These are phyloP conservation scores for Tympanopsis confertula DNA, from an alignment of 2,329 filamentous ascomycete species.

Conservation along the genomic window DNA sequence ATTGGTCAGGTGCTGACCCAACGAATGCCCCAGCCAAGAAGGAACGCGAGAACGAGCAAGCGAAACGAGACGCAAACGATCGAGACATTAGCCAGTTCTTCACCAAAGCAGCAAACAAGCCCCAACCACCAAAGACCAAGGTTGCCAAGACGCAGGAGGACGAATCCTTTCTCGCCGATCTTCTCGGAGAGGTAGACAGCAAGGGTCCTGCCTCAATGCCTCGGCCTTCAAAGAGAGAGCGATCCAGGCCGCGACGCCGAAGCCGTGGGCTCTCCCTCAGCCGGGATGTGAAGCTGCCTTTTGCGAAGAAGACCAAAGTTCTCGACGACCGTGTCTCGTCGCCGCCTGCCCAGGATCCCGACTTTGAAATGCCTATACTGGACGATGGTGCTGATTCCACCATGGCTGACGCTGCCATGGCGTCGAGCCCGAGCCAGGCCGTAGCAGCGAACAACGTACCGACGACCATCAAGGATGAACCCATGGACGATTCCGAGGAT, in stretches of 20 bases:
- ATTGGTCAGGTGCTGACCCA: not conserved
- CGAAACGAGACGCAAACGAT: constrained; percentile 76
- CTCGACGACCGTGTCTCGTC: constrained; percentile 34
- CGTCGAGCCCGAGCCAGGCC: constrained; percentile 59
- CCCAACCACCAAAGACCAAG: constrained; percentile 68
- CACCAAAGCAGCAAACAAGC: constrained; percentile 56
- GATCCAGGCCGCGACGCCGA: constrained; percentile 67
- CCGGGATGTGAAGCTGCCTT: constrained; percentile 36
- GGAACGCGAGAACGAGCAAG: constrained; percentile 79
- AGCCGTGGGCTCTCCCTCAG: constrained; percentile 66
- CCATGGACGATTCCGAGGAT: constrained; percentile 61
- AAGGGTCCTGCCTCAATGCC: constrained; percentile 48
- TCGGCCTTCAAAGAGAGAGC: constrained; percentile 49
- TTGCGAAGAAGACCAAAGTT: constrained; percentile 44
- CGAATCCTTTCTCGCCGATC: constrained; percentile 71
- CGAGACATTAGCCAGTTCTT: constrained; percentile 93
- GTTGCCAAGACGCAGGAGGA: constrained; percentile 78
- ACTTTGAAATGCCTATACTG: constrained; percentile 34
- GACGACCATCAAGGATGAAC: constrained; percentile 34
- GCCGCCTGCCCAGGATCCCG: constrained; percentile 27
- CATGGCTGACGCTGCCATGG: constrained; percentile 69
- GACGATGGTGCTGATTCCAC: constrained; percentile 44
- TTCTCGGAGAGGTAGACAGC: constrained; percentile 78
- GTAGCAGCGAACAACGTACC: constrained; percentile 69
- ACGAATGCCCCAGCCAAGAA: constrained; percentile 55